These are phyloP conservation scores for Reutealis trisperma DNA, from an alignment of 345 rosid species.

Conservation along the genomic window DNA sequence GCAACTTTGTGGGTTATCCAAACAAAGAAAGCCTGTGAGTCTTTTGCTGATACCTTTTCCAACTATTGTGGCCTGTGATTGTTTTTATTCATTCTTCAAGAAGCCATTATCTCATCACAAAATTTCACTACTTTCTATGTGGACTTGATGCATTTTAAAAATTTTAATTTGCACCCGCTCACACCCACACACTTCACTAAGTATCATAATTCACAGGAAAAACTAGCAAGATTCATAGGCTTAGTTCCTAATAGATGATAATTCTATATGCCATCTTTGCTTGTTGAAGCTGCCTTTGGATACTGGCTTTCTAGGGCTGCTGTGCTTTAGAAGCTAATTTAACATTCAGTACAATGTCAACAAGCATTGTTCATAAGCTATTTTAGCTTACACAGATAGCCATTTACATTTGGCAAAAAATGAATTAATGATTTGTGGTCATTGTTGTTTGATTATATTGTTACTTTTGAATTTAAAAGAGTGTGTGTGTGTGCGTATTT, in stretches of 20 bases:
- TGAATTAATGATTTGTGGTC: neutral
- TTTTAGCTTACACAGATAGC: too few relatives aligned
- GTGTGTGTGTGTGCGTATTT: neutral
- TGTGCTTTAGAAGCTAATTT: neutral
- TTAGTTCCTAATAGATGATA: neutral
- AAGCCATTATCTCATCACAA: neutral
- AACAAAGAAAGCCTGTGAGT: conserved; percentile 87
- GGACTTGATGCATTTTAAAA: neutral
- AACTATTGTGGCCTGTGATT: neutral
- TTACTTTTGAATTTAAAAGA: neutral
- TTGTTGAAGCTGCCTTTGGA: neutral
- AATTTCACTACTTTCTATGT: neutral
- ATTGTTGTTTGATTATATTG: neutral
- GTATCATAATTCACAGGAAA: neutral
- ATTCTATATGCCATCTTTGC: neutral
- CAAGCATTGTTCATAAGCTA: too few relatives aligned
- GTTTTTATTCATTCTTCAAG: neutral
- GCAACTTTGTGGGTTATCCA: conserved; percentile 42
- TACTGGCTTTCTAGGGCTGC: neutral
- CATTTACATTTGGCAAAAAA: neutral
- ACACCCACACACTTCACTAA: neutral
- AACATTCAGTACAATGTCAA: too few relatives aligned
- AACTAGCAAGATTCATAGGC: neutral
- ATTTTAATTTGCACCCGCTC: too few relatives aligned
- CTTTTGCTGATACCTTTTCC: conserved; percentile 19